Conservation (phyloP, 2,329 filamentous ascomycete species). For the Zymoseptoria tritici region DNA sequence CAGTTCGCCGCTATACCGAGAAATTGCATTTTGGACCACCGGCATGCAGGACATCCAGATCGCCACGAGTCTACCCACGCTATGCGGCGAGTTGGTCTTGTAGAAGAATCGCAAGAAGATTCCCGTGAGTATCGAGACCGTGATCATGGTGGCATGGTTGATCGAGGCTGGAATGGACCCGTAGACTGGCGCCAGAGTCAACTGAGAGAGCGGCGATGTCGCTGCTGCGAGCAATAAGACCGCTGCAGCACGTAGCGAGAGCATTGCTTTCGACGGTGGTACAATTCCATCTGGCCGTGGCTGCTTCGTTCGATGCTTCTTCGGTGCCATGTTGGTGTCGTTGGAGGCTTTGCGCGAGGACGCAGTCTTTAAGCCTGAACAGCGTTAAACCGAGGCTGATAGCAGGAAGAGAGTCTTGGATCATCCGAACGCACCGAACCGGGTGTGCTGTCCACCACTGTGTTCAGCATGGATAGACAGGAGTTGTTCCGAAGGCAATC, state of each 20-base stretch:
- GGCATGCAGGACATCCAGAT: slow-evolving; percentile 71
- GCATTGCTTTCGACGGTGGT: background rate
- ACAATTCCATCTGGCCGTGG: no score
- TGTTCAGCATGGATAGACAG: background rate
- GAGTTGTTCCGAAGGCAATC: background rate
- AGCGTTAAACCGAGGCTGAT: background rate
- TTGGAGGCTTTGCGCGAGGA: background rate
- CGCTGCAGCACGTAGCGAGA: background rate
- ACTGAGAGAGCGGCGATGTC: slow-evolving; percentile 63
- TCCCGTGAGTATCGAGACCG: background rate
- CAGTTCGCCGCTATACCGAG: slow-evolving; percentile 56
- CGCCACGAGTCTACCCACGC: slow-evolving; percentile 28
- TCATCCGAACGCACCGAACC: no score
- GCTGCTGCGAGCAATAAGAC: slow-evolving; percentile 47
- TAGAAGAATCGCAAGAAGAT: background rate
- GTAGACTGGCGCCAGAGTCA: slow-evolving; percentile 78
- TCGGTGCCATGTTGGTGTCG: background rate
- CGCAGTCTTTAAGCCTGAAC: background rate
- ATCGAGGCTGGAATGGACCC: slow-evolving; percentile 70
- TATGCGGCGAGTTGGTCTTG: background rate
- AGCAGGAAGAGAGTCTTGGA: no score
- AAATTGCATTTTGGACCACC: slow-evolving; percentile 63
- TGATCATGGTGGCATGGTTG: slow-evolving; percentile 42
- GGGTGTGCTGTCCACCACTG: background rate
- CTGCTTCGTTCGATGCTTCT: background rate